These are phyloP conservation scores for Neurospora tetraspora DNA, from an alignment of 495 filamentous ascomycete genomes.

Conservation along the genomic window DNA sequence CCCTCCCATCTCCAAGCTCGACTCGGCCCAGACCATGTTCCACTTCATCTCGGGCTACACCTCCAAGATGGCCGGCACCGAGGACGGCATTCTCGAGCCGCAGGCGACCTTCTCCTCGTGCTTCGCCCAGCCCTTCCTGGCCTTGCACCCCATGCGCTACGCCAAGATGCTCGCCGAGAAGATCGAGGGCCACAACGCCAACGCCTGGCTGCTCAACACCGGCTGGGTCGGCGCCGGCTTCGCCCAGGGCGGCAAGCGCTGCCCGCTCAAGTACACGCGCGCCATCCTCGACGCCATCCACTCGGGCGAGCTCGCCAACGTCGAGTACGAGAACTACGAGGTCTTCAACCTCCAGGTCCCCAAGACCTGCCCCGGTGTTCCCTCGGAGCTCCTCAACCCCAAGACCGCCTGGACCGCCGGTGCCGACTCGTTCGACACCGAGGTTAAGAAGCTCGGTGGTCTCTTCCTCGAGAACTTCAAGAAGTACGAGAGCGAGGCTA, in stretches of 20 bases:
- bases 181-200: constrained; percentile 88
- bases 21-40: constrained; percentile 96
- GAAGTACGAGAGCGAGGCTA: constrained; percentile 84
- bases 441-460: constrained; percentile 77
- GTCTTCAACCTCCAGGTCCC: constrained; percentile 94
- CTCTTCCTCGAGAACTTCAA: constrained; percentile 96
- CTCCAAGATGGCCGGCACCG: constrained; percentile 99
- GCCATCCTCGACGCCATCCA: constrained; percentile 98
- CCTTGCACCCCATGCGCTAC: constrained; percentile 98
- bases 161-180: constrained; percentile 96
- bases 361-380: constrained; percentile 75
- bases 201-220: constrained; percentile 98
- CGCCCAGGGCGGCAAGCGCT: constrained; percentile 91
- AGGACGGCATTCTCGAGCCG: constrained; percentile 92
- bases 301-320: constrained; percentile 84
- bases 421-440: constrained; percentile 63
- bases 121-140: constrained; percentile 98
- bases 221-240: constrained; percentile 97
- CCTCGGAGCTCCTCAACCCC: constrained; percentile 87
- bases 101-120: constrained; percentile 98
- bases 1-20: constrained; percentile 95
- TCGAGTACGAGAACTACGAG: constrained; percentile 88
- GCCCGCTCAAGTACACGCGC: constrained; percentile 97
- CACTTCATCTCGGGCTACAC: constrained; percentile 99
- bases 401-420: constrained; percentile 80